Conservation (phyloP, 2,329 filamentous ascomycete genomes). For the Penicillium sp. region DNA sequence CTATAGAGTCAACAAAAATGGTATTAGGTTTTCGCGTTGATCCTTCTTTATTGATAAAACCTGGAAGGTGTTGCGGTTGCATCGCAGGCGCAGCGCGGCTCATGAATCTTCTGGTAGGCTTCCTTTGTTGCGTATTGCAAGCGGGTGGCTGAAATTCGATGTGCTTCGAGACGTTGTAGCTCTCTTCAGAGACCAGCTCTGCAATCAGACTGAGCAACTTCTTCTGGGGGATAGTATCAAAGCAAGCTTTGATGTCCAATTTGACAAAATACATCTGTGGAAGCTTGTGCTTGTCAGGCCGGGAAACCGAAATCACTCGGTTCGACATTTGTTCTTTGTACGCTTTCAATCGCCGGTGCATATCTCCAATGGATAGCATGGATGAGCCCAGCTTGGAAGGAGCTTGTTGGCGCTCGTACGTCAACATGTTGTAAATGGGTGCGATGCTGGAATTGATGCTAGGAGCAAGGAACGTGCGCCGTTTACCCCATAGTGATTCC, state of each 20-base stretch:
- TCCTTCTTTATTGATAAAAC: slow-evolving; percentile 40
- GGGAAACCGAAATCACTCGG: neutral
- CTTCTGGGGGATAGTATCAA: slow-evolving; percentile 89
- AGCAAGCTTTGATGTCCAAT: slow-evolving; percentile 85
- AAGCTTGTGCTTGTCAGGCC: slow-evolving; percentile 11
- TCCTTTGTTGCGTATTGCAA: slow-evolving; percentile 17
- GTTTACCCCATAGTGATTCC: slow-evolving; percentile 48
- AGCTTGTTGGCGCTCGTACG: slow-evolving; percentile 66
- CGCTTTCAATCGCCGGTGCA: slow-evolving; percentile 68
- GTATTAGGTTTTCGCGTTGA: slow-evolving; percentile 59
- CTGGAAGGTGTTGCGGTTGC: slow-evolving; percentile 48
- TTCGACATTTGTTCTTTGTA: slow-evolving; percentile 56
- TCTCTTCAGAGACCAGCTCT: slow-evolving; percentile 54
- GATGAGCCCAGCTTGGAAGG: slow-evolving; percentile 70
- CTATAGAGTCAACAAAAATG: slow-evolving; percentile 71
- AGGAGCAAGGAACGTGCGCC: slow-evolving; percentile 50
- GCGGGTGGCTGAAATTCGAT: slow-evolving; percentile 63
- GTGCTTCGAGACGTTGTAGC: slow-evolving; percentile 73
- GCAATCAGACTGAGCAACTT: slow-evolving; percentile 67
- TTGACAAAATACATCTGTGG: slow-evolving; percentile 82
- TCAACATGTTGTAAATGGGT: slow-evolving; percentile 74
- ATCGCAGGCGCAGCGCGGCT: slow-evolving; percentile 49
- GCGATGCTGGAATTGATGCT: slow-evolving; percentile 70
- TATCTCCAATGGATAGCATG: slow-evolving; percentile 76
- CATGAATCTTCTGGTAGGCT: slow-evolving; percentile 50